Conservation (phyloP, 305 asterid species). For the Fraxinus velutina region DNA sequence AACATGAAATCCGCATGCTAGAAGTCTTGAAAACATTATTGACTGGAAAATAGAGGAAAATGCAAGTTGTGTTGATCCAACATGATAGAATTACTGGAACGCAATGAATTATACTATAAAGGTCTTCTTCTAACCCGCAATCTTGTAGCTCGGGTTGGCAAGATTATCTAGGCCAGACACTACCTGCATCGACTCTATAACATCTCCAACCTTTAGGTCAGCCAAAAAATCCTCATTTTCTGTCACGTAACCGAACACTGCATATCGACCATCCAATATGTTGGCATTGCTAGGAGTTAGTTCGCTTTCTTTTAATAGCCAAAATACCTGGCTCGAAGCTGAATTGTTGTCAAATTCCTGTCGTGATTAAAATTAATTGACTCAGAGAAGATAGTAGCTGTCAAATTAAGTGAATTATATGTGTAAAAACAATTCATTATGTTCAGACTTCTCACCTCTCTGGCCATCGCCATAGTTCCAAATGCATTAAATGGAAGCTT, state of each 20-base stretch:
- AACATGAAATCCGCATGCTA: neutral
- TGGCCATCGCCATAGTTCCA: slow-evolving; percentile 99
- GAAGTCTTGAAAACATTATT: neutral
- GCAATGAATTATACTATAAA: slow-evolving; percentile 26
- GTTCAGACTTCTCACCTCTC: slow-evolving; percentile 55
- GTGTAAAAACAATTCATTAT: too few species aligned
- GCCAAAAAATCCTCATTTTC: slow-evolving; percentile 81
- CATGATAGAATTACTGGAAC: slow-evolving; percentile 16
- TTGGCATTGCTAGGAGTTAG: slow-evolving; percentile 98
- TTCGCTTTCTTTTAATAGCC: slow-evolving; percentile 97
- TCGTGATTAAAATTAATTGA: neutral
- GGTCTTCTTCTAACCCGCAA: slow-evolving; percentile 55
- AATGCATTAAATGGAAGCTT: slow-evolving; percentile 95
- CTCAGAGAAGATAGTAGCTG: slow-evolving; percentile 14
- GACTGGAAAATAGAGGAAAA: neutral
- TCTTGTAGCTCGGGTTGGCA: slow-evolving; percentile 93
- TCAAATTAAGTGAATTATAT: neutral
- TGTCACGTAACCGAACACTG: slow-evolving; percentile 85
- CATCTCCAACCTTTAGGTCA: slow-evolving; percentile 93
- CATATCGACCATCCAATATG: slow-evolving; percentile 87
- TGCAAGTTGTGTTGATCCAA: slow-evolving; percentile 6
- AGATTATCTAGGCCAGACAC: slow-evolving; percentile 90
- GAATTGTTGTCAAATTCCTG: slow-evolving; percentile 96
- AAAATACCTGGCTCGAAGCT: slow-evolving; percentile 93
- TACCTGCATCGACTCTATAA: slow-evolving; percentile 81